Percentiles rank a stretch among this genome's conserved stretches.
These are phyloP conservation scores for Solanum ossicruentum DNA, from an alignment of 257 asterid species.

Conservation along the genomic window DNA sequence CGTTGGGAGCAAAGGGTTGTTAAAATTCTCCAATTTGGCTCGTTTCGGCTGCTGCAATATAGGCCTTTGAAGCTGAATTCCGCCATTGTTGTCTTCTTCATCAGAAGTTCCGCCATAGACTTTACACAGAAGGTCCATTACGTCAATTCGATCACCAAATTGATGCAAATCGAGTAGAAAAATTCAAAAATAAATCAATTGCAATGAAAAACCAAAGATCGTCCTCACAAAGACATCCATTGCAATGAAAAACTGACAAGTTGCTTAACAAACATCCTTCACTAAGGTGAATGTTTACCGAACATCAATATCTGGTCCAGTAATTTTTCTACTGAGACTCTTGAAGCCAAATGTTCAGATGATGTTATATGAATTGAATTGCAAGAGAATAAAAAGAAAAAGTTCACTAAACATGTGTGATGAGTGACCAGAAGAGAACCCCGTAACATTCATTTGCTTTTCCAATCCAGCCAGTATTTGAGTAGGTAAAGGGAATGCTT, in stretches of 20 bases:
- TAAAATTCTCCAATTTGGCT: slow-evolving; percentile 5
- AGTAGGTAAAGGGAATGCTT: neutral
- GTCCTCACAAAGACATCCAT: too few relatives aligned
- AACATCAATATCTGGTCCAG: too few relatives aligned
- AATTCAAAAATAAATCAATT: neutral
- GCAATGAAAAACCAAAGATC: too few relatives aligned
- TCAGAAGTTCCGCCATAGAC: slow-evolving; percentile 52
- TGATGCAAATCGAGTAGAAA: neutral
- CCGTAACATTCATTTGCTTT: neutral
- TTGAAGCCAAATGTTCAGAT: neutral
- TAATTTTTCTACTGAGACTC: too few relatives aligned
- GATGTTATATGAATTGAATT: neutral
- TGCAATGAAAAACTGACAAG: too few relatives aligned
- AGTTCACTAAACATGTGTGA: neutral
- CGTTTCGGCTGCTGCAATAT: slow-evolving; percentile 27
- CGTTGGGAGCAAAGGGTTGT: neutral
- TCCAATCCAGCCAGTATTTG: neutral
- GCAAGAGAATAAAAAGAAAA: neutral
- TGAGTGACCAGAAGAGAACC: neutral
- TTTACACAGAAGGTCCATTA: slow-evolving; percentile 64
- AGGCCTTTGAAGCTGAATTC: neutral
- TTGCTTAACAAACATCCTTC: too few relatives aligned
- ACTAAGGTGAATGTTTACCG: too few relatives aligned
- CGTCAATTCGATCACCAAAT: neutral
- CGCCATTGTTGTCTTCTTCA: slow-evolving; percentile 27